These are phyloP conservation scores for Cladosporium sp. DNA, from an alignment of 2,329 filamentous ascomycete genomes.

Conservation along the genomic window DNA sequence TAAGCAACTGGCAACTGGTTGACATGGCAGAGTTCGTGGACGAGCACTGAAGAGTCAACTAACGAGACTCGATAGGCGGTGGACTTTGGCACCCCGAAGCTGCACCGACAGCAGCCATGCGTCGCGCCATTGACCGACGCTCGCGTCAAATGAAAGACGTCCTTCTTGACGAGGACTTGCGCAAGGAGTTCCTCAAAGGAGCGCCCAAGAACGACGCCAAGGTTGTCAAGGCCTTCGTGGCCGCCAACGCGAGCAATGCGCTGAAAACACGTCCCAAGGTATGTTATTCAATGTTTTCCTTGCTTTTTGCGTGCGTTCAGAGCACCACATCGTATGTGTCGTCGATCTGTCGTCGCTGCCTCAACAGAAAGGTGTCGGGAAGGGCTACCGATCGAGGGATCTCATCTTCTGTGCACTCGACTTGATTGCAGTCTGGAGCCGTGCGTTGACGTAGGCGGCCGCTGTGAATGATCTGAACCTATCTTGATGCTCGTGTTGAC, in stretches of 20 bases:
- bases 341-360: too few species aligned
- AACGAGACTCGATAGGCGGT: constrained; percentile 49
- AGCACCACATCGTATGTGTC: too few species aligned
- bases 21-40: too few species aligned
- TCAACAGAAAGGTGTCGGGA: too few species aligned
- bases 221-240: constrained; percentile 64
- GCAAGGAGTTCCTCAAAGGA: constrained; percentile 59
- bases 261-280: constrained; percentile 86
- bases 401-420: too few species aligned
- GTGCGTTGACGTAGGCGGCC: too few species aligned
- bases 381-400: too few species aligned
- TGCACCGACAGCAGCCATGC: constrained; percentile 59
- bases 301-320: neutral
- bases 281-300: constrained; percentile 28
- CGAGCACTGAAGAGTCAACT: neutral
- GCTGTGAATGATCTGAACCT: too few species aligned
- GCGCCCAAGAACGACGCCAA: constrained; percentile 52
- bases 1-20: too few species aligned
- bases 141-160: constrained; percentile 65
- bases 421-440: too few species aligned
- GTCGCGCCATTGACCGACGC: constrained; percentile 69
- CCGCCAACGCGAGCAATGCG: constrained; percentile 65
- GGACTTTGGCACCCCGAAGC: constrained; percentile 78
- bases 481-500: too few species aligned
- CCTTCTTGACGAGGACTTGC: constrained; percentile 57